Conservation (phyloP, 495 filamentous ascomycete species). For the Pseudoneurospora amorphoporcata region DNA sequence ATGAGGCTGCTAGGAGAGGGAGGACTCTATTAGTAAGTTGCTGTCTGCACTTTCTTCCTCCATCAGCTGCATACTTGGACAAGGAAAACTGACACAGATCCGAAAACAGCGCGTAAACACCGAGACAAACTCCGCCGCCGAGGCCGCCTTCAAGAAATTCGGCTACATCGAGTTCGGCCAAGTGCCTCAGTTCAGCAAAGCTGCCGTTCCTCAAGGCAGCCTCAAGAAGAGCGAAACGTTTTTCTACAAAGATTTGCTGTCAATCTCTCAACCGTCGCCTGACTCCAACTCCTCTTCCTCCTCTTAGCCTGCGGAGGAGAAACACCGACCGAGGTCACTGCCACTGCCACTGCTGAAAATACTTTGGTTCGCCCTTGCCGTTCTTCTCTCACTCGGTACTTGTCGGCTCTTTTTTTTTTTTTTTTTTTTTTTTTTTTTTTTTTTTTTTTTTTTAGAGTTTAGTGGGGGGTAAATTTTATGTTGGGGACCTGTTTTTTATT, state of each 20-base stretch:
- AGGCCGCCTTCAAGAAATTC: constrained; percentile 23
- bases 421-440: not conserved
- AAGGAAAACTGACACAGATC: not conserved
- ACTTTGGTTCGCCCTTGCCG: too few species aligned
- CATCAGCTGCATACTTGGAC: too few species aligned
- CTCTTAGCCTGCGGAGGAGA: not conserved
- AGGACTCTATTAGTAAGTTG: constrained; percentile 27
- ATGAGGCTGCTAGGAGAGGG: constrained; percentile 24
- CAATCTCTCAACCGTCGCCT: not conserved
- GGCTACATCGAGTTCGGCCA: constrained; percentile 28
- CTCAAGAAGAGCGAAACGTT: constrained; percentile 26
- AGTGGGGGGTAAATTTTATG: too few species aligned
- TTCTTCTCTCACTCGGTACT: too few species aligned
- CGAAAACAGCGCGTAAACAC: constrained; percentile 19
- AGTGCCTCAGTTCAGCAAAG: constrained; percentile 25
- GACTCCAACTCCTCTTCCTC: not conserved
- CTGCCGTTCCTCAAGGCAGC: constrained; percentile 10
- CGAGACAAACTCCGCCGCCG: constrained; percentile 26
- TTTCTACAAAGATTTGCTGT: constrained; percentile 30
- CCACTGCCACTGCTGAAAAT: too few species aligned
- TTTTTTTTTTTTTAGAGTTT: too few species aligned
- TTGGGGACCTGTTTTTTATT: too few species aligned
- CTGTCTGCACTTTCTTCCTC: too few species aligned
- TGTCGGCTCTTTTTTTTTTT: not conserved
- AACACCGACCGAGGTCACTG: too few species aligned